Evolutionary conservation across 2,329 filamentous ascomycete species (phyloP), one percentile per base, ranked within the genome.

Genomic region (Colletotrichum caudatum): DNA sequence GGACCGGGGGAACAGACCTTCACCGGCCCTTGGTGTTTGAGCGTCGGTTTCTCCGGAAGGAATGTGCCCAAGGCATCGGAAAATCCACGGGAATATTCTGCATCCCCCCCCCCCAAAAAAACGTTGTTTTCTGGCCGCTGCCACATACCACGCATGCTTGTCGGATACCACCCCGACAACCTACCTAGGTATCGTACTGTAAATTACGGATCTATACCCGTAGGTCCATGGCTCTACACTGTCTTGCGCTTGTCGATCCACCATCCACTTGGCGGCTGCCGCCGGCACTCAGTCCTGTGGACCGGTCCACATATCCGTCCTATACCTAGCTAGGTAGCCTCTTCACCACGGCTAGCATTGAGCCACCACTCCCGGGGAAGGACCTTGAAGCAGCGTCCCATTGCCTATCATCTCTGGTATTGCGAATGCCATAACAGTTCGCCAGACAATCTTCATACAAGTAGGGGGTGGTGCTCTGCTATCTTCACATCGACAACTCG

Each of bases 31-130:
- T 51, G 44, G 53, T 37, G 37, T 53, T 48, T 8, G 48, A 26
- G 67, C 26, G 26, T 53, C 50, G 41, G 51, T 39, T 59, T 23
- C 57, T 50, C 37, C 63, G 20, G 37, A 51, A n/a, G 20, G 37
- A 51, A n/a, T 3, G 5, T 12, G 23, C 26, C 23, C 33, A 33
- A 53, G 14, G 46, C 4, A 23, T 53, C 23, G 39, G 39, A 41
- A 7, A 44, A 6, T 59, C 48, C 23, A 53, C 56, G 35, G 9
- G 29, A 4, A 29, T 29, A 29, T 29, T 29, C 11, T 29, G 48
- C n/a, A 64, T 68, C 50, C 65, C 64, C 65, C 12, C 64, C 50
- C 65, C 64, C 65, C 12, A 33, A 16, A 50, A 18, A 29, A 20
- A 18, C 16, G 18, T 54, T 16, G 18, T 16, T 41, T 20, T 29